Conservation (phyloP, 805 yeast species). For the Barnettozyma botsteinii region DNA sequence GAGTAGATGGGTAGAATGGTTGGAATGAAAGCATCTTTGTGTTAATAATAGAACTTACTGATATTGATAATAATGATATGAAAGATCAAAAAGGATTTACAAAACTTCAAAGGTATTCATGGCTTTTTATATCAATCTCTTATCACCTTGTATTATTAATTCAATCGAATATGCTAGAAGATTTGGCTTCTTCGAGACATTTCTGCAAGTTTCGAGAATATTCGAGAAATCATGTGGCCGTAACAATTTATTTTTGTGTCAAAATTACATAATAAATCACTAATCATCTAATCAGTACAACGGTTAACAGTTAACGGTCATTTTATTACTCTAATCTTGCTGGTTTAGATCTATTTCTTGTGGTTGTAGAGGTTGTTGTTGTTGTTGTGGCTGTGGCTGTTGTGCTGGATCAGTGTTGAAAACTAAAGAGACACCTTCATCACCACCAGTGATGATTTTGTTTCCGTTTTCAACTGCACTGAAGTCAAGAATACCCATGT, state of each 20-base stretch:
- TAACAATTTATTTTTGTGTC: slow-evolving; percentile 1
- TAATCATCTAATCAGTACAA: too few relatives aligned
- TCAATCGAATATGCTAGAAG: not conserved
- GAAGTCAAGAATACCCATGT: slow-evolving; percentile 90
- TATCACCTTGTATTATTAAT: not conserved
- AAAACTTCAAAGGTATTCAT: too few relatives aligned
- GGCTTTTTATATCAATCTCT: slow-evolving; percentile 4
- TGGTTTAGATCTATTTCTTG: slow-evolving; percentile 3
- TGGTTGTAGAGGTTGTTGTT: not conserved
- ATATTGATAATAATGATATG: not conserved
- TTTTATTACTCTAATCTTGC: slow-evolving; percentile 1
- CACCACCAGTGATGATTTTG: slow-evolving; percentile 87
- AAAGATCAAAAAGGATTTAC: not conserved
- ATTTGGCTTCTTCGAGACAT: not conserved
- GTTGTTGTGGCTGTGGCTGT: slow-evolving; percentile 1
- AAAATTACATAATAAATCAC: not conserved
- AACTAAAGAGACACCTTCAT: slow-evolving; percentile 87
- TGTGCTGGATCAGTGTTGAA: slow-evolving; percentile 15
- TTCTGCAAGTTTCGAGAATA: slow-evolving; percentile 1
- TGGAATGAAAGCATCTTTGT: not conserved
- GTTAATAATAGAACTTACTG: not conserved
- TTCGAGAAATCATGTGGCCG: slow-evolving; percentile 1
- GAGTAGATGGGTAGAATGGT: not conserved
- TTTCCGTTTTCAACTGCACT: slow-evolving; percentile 59
- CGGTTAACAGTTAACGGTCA: not conserved